Evolutionary conservation across 768 basidiomycete species (phyloP), one percentile per base, ranked within the genome.

Genomic region (Pisolithus tinctorius): DNA sequence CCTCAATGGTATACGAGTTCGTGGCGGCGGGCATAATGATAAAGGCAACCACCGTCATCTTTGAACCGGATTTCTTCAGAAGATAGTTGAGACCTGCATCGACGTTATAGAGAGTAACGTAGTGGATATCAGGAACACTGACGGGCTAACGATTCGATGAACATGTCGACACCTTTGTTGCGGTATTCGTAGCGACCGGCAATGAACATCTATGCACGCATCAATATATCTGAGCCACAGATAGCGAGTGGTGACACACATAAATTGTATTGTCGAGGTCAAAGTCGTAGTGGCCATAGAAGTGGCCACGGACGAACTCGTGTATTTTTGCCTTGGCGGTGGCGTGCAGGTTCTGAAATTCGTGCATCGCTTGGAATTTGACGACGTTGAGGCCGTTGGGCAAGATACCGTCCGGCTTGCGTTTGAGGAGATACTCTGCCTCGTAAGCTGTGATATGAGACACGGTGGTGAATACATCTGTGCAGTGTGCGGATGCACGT

Each of bases 131-230:
- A 26, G 34, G 43, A 65, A 42, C 20, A 69, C 79, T 43, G 57
- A 83, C 95, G 90, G 27, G 95, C 96, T 51, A 99, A 82, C 16
- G 87, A 79, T 71, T 99, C 96, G 59, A 99, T 95, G 67, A 97
- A 99, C 95, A 99, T 96, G 66, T 99, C 96, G 27, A 98, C 93
- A 50, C 96, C 96, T 74, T 99, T 99, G 76, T 99, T 99, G 39
- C 96, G 80, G 69, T 96, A 99, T 69, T 99, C 96, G 69, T 99
- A 99, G 41, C 96, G 83, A 39, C 96, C 96, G 16, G 96, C 96
- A 14, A 93, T 98, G 72, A 99, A 99, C 81, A 97, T 84, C 89
- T 96, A 41, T 40, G 54, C 31, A 60, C 59, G 9, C 44, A 49
- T 36, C 11, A 53, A 16, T 39, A 43, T 27, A 10, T 13, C 45